Evolutionary conservation across 768 basidiomycete species (phyloP).

Genomic region (Leucogyrophana mollusca): DNA sequence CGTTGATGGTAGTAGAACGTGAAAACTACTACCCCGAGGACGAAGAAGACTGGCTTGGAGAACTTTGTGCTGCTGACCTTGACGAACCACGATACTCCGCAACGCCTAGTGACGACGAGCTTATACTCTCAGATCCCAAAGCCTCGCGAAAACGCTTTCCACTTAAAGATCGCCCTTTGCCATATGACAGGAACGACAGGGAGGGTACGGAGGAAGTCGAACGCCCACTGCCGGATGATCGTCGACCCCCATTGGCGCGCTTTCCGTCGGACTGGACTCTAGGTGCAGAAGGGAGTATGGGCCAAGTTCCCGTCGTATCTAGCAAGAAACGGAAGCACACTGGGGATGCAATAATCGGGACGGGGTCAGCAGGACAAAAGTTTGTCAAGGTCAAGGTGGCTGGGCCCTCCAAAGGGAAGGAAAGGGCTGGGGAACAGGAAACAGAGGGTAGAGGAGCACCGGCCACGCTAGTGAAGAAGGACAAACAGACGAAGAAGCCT

Average conservation of each 20-base stretch:
- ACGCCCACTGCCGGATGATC: slow-evolving; percentile 5
- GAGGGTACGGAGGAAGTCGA: not conserved
- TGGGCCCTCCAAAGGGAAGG: no score
- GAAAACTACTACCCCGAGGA: no score
- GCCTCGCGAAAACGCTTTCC: no score
- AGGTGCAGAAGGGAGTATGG: slow-evolving; percentile 7
- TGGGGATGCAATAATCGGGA: slow-evolving; percentile 2
- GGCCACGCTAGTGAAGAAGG: not conserved
- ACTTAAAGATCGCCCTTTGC: no score
- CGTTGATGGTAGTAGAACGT: no score
- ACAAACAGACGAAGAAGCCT: not conserved
- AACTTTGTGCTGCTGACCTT: no score
- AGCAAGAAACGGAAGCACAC: slow-evolving; percentile 10
- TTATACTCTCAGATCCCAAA: no score
- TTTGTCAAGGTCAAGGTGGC: slow-evolving; percentile 17
- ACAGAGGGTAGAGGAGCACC: slow-evolving; percentile 2
- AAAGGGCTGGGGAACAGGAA: slow-evolving; percentile 9
- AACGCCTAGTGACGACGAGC: no score
- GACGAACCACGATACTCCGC: no score
- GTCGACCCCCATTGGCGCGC: not conserved
- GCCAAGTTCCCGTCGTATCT: slow-evolving; percentile 6
- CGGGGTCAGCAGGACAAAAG: slow-evolving; percentile 11
- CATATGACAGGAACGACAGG: not conserved
- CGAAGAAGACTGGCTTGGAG: no score
- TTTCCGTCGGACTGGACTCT: slow-evolving; percentile 9